A percentile compares a stretch with the other conserved stretches of the same genome.
Conservation (phyloP, 2,329 filamentous ascomycete species). For the Phaeosphaeria sp. region DNA sequence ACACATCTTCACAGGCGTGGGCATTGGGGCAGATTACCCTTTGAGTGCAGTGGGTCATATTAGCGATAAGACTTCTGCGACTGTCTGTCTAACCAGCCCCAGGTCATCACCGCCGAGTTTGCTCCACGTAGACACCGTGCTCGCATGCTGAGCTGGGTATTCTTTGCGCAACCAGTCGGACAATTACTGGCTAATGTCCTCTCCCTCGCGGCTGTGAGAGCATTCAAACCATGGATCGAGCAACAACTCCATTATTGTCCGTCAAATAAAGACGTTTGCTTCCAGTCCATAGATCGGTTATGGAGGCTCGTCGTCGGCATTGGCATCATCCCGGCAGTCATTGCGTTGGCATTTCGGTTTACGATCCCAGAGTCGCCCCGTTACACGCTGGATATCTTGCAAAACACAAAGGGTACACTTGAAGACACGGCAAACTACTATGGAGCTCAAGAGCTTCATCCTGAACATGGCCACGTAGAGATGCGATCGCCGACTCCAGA, state of each 20-base stretch:
- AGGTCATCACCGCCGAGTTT: slow-evolving; percentile 49
- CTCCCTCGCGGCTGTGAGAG: slow-evolving; percentile 36
- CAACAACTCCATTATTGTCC: slow-evolving; percentile 16
- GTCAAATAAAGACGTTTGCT: slow-evolving; percentile 28
- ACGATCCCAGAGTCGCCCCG: slow-evolving; percentile 51
- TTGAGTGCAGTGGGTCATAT: slow-evolving; percentile 37
- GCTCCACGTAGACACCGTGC: slow-evolving; percentile 46
- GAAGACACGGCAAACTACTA: slow-evolving; percentile 44
- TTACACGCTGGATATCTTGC: slow-evolving; percentile 50
- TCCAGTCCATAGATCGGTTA: slow-evolving; percentile 46
- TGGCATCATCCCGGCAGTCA: slow-evolving; percentile 27
- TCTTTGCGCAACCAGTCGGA: slow-evolving; percentile 52
- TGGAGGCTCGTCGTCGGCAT: slow-evolving; percentile 52
- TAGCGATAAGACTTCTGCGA: background rate
- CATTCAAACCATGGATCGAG: slow-evolving; percentile 34
- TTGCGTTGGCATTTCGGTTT: slow-evolving; percentile 49
- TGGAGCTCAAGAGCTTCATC: slow-evolving; percentile 31
- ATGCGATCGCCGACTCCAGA: slow-evolving; percentile 16
- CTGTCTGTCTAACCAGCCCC: background rate
- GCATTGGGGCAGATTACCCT: slow-evolving; percentile 49
- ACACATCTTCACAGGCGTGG: slow-evolving; percentile 33
- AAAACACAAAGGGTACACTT: slow-evolving; percentile 40
- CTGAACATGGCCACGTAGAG: slow-evolving; percentile 41
- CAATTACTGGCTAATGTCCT: slow-evolving; percentile 44
- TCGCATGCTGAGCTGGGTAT: slow-evolving; percentile 52